phyloP scores from a whole-genome alignment of 192 early-diverging fungal genomes.

The Backusella macrospora region DNA sequence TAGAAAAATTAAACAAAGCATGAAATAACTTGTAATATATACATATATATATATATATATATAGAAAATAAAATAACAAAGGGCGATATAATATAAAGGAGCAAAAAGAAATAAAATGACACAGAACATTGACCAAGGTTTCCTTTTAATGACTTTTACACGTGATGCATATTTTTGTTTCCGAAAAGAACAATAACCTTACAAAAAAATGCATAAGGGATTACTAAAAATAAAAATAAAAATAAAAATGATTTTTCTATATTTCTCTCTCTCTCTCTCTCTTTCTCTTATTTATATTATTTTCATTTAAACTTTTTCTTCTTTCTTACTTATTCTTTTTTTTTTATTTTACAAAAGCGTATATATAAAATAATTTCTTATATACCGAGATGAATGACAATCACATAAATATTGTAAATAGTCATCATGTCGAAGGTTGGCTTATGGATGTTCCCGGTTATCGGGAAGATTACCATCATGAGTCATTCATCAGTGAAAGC shows the following conservation, averaged over 20 bases:
- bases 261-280: not conserved
- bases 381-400: not conserved
- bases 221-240: too few species aligned
- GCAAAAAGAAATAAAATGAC: not conserved
- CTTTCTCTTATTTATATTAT: not conserved
- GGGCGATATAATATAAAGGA: not conserved
- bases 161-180: constrained; percentile 1
- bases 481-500: not conserved
- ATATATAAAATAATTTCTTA: too few species aligned
- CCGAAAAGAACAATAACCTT: constrained; percentile 3
- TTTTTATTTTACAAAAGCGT: too few species aligned
- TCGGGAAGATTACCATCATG: not conserved
- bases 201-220: not conserved
- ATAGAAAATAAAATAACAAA: not conserved
- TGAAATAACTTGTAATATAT: not conserved
- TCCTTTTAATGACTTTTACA: constrained; percentile 5
- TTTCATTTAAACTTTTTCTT: not conserved
- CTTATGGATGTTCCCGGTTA: constrained; percentile 15
- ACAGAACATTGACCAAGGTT: constrained; percentile 1
- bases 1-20: constrained; percentile 25
- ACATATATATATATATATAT: not conserved
- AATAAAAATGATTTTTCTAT: too few species aligned
- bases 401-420: not conserved
- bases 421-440: constrained; percentile 19
- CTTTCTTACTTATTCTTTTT: not conserved